phyloP scores from a whole-genome alignment of 2,329 filamentous ascomycete genomes.

The Boeremia lycopersici region DNA sequence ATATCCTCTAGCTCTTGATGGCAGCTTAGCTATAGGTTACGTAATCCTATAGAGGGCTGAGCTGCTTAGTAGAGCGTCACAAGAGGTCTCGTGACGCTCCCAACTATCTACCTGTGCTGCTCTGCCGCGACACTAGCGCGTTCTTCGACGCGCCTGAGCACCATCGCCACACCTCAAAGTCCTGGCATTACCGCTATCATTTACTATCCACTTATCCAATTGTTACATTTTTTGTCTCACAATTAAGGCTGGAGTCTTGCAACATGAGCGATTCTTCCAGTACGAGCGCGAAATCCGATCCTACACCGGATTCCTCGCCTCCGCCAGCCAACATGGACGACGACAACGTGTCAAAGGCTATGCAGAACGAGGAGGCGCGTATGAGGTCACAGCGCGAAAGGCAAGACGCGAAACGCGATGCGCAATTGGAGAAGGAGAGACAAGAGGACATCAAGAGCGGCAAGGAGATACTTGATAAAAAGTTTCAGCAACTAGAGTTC shows the following conservation, averaged over 20 bases:
- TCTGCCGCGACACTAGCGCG: no score
- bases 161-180: conserved; percentile 14
- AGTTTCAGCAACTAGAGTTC: conserved; percentile 59
- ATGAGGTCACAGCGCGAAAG: conserved; percentile 52
- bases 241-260: not conserved
- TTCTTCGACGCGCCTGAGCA: conserved; percentile 22
- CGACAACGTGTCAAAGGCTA: conserved; percentile 44
- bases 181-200: not conserved
- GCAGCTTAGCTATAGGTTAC: no score
- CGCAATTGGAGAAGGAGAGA: conserved; percentile 52
- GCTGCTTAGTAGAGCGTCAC: no score
- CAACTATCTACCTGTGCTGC: no score
- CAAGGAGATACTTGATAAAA: conserved; percentile 53
- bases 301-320: conserved; percentile 44
- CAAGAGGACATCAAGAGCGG: conserved; percentile 55
- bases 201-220: not conserved
- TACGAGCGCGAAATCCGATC: conserved; percentile 30
- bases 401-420: conserved; percentile 53
- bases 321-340: conserved; percentile 38
- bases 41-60: no score
- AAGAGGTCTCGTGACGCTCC: no score
- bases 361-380: conserved; percentile 54
- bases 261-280: conserved; percentile 35
- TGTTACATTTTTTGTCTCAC: not conserved
- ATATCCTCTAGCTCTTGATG: no score